phyloP scores from a whole-genome alignment of 2,329 filamentous ascomycete species.

The Ophiostoma angusticollis region DNA sequence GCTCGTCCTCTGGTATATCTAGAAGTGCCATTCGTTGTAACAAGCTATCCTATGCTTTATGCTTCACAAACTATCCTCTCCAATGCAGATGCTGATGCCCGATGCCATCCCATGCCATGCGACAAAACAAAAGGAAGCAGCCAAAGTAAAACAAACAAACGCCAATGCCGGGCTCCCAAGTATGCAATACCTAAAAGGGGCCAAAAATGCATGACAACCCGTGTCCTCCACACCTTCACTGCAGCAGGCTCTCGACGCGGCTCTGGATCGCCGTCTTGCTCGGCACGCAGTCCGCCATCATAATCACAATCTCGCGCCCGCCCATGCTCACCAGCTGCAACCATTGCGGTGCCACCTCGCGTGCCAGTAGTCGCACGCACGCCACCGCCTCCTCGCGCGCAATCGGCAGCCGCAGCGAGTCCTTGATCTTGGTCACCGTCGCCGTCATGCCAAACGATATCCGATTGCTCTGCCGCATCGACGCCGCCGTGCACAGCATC shows the following conservation, averaged over 20 bases:
- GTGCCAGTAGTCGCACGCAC: conserved; percentile 39
- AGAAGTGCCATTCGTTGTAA: no score
- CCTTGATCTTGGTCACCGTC: conserved; percentile 51
- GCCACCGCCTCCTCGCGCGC: conserved; percentile 37
- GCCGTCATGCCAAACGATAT: conserved; percentile 53
- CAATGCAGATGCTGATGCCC: neutral
- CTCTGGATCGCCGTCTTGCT: conserved; percentile 23
- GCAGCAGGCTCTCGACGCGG: conserved; percentile 15
- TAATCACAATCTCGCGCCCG: conserved; percentile 43
- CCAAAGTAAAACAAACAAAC: neutral
- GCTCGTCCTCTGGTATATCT: no score
- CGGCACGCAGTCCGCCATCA: conserved; percentile 29
- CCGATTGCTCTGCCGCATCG: conserved; percentile 37
- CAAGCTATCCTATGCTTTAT: no score
- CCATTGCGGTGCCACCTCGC: conserved; percentile 45
- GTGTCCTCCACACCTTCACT: neutral
- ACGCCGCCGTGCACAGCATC: conserved; percentile 47
- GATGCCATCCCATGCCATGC: no score
- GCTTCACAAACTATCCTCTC: neutral
- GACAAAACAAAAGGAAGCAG: neutral
- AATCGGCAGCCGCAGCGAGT: conserved; percentile 48
- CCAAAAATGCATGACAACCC: neutral
- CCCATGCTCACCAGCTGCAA: conserved; percentile 37
- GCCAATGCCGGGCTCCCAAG: neutral
- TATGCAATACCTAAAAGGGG: neutral